phyloP scores from a whole-genome alignment of 2,329 filamentous ascomycete species.

The Diaporthe sp. region DNA sequence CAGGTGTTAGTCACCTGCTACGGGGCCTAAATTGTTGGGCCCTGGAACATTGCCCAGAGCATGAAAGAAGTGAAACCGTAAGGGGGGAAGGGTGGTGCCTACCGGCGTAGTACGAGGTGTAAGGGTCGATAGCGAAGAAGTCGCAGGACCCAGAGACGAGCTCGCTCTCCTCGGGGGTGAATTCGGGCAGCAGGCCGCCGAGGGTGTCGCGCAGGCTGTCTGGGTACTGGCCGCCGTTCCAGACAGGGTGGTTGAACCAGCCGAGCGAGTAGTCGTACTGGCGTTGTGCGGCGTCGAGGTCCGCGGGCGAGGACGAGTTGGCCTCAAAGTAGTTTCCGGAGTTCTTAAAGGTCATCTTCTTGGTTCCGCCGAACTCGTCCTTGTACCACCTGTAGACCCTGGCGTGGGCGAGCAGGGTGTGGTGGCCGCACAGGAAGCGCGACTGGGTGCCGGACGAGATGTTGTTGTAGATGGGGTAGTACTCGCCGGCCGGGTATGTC shows the following conservation, averaged over 20 bases:
- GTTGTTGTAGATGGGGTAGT: slow-evolving; percentile 29
- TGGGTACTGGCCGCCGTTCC: slow-evolving; percentile 26
- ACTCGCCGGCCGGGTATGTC: slow-evolving; percentile 16
- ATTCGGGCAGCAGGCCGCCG: slow-evolving; percentile 15
- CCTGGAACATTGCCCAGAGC: no score
- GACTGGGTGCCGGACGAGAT: slow-evolving; percentile 14
- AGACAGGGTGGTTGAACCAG: slow-evolving; percentile 26
- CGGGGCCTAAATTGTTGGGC: no score
- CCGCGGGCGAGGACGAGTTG: slow-evolving; percentile 12
- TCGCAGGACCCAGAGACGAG: slow-evolving; percentile 22
- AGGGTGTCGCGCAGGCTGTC: slow-evolving; percentile 20
- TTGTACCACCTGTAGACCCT: slow-evolving; percentile 27
- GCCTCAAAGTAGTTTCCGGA: slow-evolving; percentile 23
- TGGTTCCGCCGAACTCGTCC: slow-evolving; percentile 22
- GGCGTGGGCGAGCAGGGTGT: slow-evolving; percentile 26
- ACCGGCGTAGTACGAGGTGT: slow-evolving; percentile 12
- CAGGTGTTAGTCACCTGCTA: no score
- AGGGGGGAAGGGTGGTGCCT: no score
- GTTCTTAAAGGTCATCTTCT: slow-evolving; percentile 29
- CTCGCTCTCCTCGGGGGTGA: slow-evolving; percentile 19
- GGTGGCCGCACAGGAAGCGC: slow-evolving; percentile 26
- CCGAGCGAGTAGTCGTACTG: slow-evolving; percentile 24
- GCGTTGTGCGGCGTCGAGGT: slow-evolving; percentile 16
- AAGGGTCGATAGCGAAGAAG: slow-evolving; percentile 28
- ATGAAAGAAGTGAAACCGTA: no score